Conservation (phyloP, 2,329 filamentous ascomycete species). For the Talaromyces verruculosus region DNA sequence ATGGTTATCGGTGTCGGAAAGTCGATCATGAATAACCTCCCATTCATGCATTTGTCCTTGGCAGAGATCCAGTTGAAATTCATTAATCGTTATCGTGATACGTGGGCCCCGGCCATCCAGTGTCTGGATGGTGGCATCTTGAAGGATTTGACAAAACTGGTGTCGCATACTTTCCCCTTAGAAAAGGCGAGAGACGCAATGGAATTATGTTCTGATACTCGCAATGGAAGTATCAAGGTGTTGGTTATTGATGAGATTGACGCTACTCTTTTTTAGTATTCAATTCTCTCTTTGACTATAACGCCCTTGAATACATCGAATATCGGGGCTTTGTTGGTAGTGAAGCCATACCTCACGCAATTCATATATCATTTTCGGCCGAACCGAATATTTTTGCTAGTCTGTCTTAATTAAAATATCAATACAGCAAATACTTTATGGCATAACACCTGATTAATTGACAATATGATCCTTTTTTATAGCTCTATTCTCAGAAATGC, state of each 20-base stretch:
- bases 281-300: background rate
- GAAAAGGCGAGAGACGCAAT: conserved; percentile 62
- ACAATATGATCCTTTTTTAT: background rate
- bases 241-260: conserved; percentile 57
- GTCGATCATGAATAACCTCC: conserved; percentile 63
- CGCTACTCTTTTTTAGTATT: background rate
- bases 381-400: background rate
- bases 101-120: conserved; percentile 66
- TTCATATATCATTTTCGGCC: background rate
- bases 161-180: conserved; percentile 64
- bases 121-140: conserved; percentile 60
- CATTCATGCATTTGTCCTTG: conserved; percentile 65
- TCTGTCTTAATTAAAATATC: background rate
- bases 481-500: background rate
- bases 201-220: conserved; percentile 50
- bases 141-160: conserved; percentile 58
- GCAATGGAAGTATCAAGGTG: conserved; percentile 60
- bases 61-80: conserved; percentile 67
- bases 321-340: background rate
- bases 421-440: background rate
- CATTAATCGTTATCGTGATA: conserved; percentile 69
- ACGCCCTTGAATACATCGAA: background rate
- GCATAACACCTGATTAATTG: background rate
- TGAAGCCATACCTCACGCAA: background rate
- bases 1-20: conserved; percentile 66